Conservation (phyloP, 169 alveolate genomes). For the Babesia sp. region DNA sequence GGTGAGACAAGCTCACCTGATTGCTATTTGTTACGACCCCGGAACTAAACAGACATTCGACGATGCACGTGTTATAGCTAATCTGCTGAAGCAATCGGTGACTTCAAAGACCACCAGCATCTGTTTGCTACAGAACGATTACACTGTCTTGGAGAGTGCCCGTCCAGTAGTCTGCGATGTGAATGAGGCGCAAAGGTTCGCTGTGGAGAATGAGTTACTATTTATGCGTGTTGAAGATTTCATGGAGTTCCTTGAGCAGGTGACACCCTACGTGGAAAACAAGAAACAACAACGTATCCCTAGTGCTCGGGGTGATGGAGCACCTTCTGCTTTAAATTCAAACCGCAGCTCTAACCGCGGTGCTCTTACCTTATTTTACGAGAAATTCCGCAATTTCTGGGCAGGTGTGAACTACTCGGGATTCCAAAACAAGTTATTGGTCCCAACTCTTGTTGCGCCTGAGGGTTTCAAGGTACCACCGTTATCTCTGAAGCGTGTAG, state of each 20-base stretch:
- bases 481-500: conserved; percentile 58
- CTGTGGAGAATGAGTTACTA: conserved; percentile 51
- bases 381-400: conserved; percentile 67
- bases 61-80: conserved; percentile 47
- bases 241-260: conserved; percentile 38
- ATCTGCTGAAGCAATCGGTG: conserved; percentile 41
- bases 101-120: conserved; percentile 44
- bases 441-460: conserved; percentile 53
- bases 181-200: conserved; percentile 21
- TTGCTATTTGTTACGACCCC: conserved; percentile 61
- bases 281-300: conserved; percentile 39
- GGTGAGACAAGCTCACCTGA: conserved; percentile 33
- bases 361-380: conserved; percentile 68
- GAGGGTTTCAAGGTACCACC: conserved; percentile 61
- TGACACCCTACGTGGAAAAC: conserved; percentile 45
- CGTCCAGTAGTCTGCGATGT: conserved; percentile 22
- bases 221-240: conserved; percentile 54
- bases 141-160: conserved; percentile 42
- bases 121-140: conserved; percentile 57
- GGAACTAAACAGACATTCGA: conserved; percentile 44
- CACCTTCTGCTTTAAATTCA: background rate
- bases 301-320: background rate
- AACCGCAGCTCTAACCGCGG: conserved; percentile 16
- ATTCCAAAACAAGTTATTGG: conserved; percentile 65
- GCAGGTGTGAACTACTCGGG: conserved; percentile 60